Base-by-base conservation (phyloP, 352 stramenopile genomes). In the Plasmopara halstedii region DNA sequence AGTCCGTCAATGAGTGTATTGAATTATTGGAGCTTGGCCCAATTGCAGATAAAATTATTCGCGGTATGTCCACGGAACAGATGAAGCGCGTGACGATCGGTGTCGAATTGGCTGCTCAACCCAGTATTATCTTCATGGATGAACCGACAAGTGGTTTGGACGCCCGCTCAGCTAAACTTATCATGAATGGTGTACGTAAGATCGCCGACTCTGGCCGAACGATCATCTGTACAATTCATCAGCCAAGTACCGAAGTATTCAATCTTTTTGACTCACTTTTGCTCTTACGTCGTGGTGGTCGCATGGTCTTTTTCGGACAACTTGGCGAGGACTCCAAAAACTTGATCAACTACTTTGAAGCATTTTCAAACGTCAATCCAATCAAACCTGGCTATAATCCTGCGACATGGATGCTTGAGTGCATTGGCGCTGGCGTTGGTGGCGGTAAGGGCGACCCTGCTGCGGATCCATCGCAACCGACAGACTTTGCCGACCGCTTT, bases 91-190 rank as follows among this genome's bases (percentile, higher is more conserved):
- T 74, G 17, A 74, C 64, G 6, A 75, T 75, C 38, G 64, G 64
- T 6, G 64, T 75, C 29, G 65, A 75, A 42, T 61, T 97, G 31
- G 80, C 90, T 0, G 78, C 74, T 17, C 78, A 84, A 42, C 73
- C 85, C 29, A 70, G 63, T 15, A 53, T 95, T 17, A 56, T 94
- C 10, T 59, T 59, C 38, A 59, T 59, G 51, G 51, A 59, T 38
- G 51, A 59, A 46, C 51, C 51, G 2, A 59, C 51, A 11, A 59
- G 51, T 44, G 51, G 51, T 13, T 29, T 58, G 36, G 50, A 58
- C 18, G 50, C 50, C 13, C 50, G 50, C 6, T 58, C 50, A 2
- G 50, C 51, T 38, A 59, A 59, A 38, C 34, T 59, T 2, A 59
- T 59, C 32, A 59, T 59, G 51, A 59, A 59, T 41, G 51, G 51